These are phyloP conservation scores for Mucor irregularis DNA, from an alignment of 371 early-diverging fungal genomes.

Conservation along the genomic window DNA sequence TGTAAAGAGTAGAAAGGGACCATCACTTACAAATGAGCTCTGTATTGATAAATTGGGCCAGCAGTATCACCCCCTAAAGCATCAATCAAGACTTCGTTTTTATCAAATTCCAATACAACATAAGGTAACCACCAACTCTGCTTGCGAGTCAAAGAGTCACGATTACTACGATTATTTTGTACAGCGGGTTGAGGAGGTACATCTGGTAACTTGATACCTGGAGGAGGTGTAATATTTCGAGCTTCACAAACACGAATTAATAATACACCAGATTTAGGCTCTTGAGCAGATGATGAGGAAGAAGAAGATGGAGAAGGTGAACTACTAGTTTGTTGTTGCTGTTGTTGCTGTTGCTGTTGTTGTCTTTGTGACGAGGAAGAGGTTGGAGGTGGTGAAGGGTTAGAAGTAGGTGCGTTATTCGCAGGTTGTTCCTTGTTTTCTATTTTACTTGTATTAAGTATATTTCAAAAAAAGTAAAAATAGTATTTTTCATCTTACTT, in stretches of 20 bases:
- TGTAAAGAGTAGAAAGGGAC: neutral
- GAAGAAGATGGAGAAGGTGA: slow-evolving; percentile 4
- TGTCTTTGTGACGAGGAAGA: neutral
- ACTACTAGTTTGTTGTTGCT: neutral
- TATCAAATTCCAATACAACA: slow-evolving; percentile 90
- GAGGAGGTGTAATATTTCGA: slow-evolving; percentile 63
- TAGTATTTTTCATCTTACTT: slow-evolving; percentile 19
- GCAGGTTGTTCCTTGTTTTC: neutral
- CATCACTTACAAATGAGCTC: slow-evolving; percentile 81
- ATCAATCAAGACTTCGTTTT: slow-evolving; percentile 86
- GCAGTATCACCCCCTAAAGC: slow-evolving; percentile 74
- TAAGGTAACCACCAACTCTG: slow-evolving; percentile 82
- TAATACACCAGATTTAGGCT: slow-evolving; percentile 67
- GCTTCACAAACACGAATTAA: slow-evolving; percentile 84
- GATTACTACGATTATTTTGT: slow-evolving; percentile 43
- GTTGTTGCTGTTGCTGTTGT: neutral
- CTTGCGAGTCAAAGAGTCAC: slow-evolving; percentile 73
- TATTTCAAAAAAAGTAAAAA: too few relatives aligned
- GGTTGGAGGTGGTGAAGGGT: neutral
- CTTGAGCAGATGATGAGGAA: slow-evolving; percentile 17
- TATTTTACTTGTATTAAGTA: too few relatives aligned
- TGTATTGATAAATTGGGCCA: slow-evolving; percentile 83
- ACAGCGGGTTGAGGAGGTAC: slow-evolving; percentile 20
- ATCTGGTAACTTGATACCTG: slow-evolving; percentile 50
- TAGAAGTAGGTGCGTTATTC: too few relatives aligned